Base-by-base conservation (phyloP, 2,329 filamentous ascomycete species). In the Plectosphaerella sp. region DNA sequence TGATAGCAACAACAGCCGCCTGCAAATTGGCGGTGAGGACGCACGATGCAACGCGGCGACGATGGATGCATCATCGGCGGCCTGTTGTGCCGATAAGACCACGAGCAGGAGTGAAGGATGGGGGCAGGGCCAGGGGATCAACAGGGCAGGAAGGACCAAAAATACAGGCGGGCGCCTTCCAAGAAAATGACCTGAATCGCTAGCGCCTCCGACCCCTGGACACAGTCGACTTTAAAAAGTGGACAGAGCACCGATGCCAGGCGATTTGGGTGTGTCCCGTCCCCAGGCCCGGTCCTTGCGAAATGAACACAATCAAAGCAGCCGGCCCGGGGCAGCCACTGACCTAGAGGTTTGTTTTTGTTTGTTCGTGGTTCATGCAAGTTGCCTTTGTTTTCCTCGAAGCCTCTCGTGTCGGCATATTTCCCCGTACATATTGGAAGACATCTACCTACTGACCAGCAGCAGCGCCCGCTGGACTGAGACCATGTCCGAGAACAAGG, bases 291-390 rank as follows among this genome's bases (percentile, higher is more conserved):
- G 41, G 28, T 33, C 28, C 28, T 33, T 18, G 24, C 35, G 47
- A 48, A 48, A 48, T 48, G 47, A 48, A 18, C 47, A 35, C 33
- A 48, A 48, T 48, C 47, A 48, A 48, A 48, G 47, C 36, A 20
- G 5, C 15, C 16, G 16, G 11, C 41, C n/a, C n/a, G 18, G 41
- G 11, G 41, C 37, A 37, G 37, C 15, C 37, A 39, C 37, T n/a
- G 14, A 7, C 9, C 37, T 16, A 3, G 37, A 7, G 15, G 15
- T 39, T n/a, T 41, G 15, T 43, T 43, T 43, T 16, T 43, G 16
- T 43, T 18, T 4, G 41, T 43, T 18, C 41, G n/a, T 12, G 16
- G 41, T 43, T 18, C 15, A 43, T 43, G 41, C 41, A 20, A 43
- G 4, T 33, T 33, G 28, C 28, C 8, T 33, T 33, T 33, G 22